Conservation (phyloP, 2,329 filamentous ascomycete species). For the Fonsecaea nubica region DNA sequence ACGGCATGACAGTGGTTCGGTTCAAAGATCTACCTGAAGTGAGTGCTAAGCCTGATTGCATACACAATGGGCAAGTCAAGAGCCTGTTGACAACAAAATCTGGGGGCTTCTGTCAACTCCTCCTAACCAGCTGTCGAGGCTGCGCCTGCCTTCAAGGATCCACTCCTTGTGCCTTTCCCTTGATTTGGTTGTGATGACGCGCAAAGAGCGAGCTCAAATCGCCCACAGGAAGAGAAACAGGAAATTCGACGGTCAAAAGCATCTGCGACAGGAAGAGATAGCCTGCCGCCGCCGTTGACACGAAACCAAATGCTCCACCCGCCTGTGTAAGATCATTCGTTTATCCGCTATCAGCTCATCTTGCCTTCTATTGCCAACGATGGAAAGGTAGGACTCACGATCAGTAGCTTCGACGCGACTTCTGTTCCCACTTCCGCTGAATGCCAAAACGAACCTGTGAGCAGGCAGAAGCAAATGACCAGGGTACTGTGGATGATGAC, state of each 20-base stretch:
- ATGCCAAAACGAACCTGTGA: background rate
- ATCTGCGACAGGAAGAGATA: background rate
- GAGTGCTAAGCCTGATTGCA: no score
- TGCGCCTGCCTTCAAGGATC: background rate
- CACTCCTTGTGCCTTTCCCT: background rate
- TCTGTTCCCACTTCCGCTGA: background rate
- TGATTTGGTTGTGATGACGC: background rate
- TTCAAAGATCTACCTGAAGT: no score
- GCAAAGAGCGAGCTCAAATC: background rate
- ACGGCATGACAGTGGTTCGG: no score
- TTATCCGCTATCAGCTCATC: background rate
- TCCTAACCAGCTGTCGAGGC: background rate
- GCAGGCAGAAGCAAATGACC: background rate
- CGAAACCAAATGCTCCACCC: background rate
- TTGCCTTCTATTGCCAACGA: background rate
- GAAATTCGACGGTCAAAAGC: background rate
- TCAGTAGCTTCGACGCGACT: background rate
- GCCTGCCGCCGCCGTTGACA: background rate
- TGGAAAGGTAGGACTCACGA: background rate
- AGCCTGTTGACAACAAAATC: no score
- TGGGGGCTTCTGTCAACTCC: background rate
- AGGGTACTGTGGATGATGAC: conserved; percentile 1
- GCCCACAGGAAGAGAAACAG: background rate
- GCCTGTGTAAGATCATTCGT: background rate
- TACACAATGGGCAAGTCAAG: no score